Evolutionary conservation across 2,329 filamentous ascomycete genomes (phyloP).

Genomic region (Gremmenia infestans): DNA sequence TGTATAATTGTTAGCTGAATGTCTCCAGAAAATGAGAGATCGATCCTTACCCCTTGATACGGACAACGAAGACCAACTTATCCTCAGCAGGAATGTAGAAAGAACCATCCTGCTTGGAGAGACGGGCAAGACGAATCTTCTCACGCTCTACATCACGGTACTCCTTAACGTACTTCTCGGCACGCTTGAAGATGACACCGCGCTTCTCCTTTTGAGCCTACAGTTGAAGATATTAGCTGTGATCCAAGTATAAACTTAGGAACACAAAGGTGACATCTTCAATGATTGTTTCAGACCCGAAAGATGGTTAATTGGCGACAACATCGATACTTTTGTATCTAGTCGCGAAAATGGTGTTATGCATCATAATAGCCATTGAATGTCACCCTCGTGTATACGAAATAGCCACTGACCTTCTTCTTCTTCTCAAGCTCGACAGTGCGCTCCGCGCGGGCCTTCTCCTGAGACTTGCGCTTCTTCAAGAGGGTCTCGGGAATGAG

Average conservation of each 20-base stretch:
- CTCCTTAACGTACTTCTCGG: constrained; percentile 99
- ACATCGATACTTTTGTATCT: constrained; percentile 80
- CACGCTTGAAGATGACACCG: constrained; percentile 98
- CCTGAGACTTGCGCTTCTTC: constrained; percentile 99
- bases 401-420: constrained; percentile 63
- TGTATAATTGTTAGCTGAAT: constrained; percentile 31
- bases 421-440: constrained; percentile 74
- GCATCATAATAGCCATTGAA: constrained; percentile 64
- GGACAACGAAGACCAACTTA: constrained; percentile 95
- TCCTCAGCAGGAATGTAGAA: constrained; percentile 93
- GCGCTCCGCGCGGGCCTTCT: constrained; percentile 95
- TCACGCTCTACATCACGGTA: constrained; percentile 98
- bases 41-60: constrained; percentile 83
- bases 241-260: constrained; percentile 8
- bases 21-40: constrained; percentile 1
- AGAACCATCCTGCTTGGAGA: constrained; percentile 86
- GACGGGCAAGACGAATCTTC: constrained; percentile 88
- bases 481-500: constrained; percentile 98
- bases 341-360: constrained; percentile 82
- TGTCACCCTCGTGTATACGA: constrained; percentile 32
- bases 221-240: constrained; percentile 36
- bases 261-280: constrained; percentile 20
- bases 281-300: constrained; percentile 76
- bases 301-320: constrained; percentile 99
- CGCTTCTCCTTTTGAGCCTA: constrained; percentile 99